phyloP scores from a whole-genome alignment of 352 stramenopile species.

The Peronospora belbahrii region DNA sequence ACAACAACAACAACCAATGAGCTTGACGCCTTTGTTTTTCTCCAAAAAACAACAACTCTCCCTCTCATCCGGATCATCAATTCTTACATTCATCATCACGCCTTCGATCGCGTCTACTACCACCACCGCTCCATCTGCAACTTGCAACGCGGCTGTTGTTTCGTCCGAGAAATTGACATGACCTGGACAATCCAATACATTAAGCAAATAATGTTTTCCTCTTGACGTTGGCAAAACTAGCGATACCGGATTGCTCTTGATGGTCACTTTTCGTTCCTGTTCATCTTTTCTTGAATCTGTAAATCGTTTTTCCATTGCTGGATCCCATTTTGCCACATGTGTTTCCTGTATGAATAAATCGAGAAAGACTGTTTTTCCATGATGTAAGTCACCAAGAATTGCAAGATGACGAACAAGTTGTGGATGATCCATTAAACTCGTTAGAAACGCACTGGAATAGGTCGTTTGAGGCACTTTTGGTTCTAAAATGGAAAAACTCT shows the following conservation, averaged over 20 bases:
- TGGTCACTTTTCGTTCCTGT: constrained; percentile 93
- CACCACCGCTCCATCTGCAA: constrained; percentile 91
- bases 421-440: constrained; percentile 86
- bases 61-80: background rate
- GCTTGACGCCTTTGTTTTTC: too few species aligned
- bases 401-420: constrained; percentile 90
- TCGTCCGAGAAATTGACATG: constrained; percentile 98
- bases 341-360: constrained; percentile 90
- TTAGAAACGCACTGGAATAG: constrained; percentile 88
- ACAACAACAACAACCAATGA: constrained; percentile 3
- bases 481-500: constrained; percentile 89
- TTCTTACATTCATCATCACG: constrained; percentile 91
- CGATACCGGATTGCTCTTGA: constrained; percentile 95
- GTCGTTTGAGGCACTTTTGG: constrained; percentile 72
- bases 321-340: constrained; percentile 77
- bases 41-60: too few species aligned
- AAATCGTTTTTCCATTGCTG: constrained; percentile 79
- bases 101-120: constrained; percentile 98
- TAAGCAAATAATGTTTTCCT: constrained; percentile 95
- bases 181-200: constrained; percentile 95
- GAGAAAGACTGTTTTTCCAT: constrained; percentile 91
- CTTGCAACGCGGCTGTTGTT: constrained; percentile 87
- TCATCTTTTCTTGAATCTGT: constrained; percentile 96
- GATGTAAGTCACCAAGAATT: constrained; percentile 96
- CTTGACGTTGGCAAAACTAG: constrained; percentile 89